Evolutionary conservation across 1,284 basidiomycete genomes (phyloP), one percentile per base, ranked within the genome.

Genomic region (Pisolithus thermaeus): DNA sequence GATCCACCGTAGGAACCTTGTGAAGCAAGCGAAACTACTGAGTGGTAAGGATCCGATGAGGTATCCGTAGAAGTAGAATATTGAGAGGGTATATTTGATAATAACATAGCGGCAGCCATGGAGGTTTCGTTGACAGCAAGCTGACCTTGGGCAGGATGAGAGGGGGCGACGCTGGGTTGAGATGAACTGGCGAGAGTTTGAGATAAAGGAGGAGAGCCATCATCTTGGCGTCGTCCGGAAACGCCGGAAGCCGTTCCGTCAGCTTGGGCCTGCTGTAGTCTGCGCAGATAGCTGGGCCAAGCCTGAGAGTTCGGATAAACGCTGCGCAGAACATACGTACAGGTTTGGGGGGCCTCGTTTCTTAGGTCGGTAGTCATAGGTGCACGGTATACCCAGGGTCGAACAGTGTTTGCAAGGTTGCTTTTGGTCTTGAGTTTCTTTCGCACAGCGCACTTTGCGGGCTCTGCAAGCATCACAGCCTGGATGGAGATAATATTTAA

Each of bases 311-410:
- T 45, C 14, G 36, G 2, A 4, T 3, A 22, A 41, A 27, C 32
- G 12, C 4, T 8, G n/a, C 7, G 16, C 14, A 20, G 44, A 38
- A 54, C 50, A 30, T 23, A 74, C 83, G 70, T 65, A 92, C 88
- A 92, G 74, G 68, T 93, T 93, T 1, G 90, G 91, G 4, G 91
- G 91, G 0, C 91, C 91, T 52, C 91, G 77, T 69, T 93, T 93
- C 76, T 92, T 92, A 16, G 91, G 91, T 68, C 90, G 88, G 66
- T 93, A 93, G 61, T 92, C 87, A 61, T 92, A 94, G 0, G 90
- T 92, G 67, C 90, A 93, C 12, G 84, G 79, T 51, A 92, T 87
- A 35, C 83, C 85, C 41, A 93, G 81, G 2, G 88, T 80, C 58
- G 84, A 76, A 66, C 90, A 93, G 63, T 92, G 90, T 60, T 88